Conservation (phyloP, 306 rosid genomes). For the Boehmeria nivea region DNA sequence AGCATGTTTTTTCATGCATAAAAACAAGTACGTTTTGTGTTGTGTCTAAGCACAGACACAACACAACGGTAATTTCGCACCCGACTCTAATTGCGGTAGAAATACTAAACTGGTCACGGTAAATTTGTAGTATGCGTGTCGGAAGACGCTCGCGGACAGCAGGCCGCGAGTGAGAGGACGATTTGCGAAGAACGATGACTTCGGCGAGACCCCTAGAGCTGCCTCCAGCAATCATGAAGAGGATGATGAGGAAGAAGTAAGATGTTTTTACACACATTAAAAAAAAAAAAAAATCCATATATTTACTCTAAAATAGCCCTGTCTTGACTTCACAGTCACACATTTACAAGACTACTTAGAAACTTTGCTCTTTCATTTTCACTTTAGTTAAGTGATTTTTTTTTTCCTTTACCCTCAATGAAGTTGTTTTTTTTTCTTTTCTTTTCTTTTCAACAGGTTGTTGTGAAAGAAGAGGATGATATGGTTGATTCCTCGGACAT, state of each 20-base stretch:
- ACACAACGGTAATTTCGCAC: no score
- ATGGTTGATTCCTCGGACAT: constrained; percentile 96
- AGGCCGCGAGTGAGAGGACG: constrained; percentile 96
- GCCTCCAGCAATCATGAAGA: constrained; percentile 66
- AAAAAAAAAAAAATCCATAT: no score
- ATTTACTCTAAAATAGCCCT: no score
- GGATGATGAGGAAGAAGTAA: constrained; percentile 85
- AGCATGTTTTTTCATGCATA: background rate
- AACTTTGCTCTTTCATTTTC: no score
- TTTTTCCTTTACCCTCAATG: no score
- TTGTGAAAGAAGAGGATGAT: constrained; percentile 87
- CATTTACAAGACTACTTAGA: no score
- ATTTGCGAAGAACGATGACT: constrained; percentile 93
- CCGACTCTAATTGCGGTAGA: no score
- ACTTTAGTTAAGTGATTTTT: no score
- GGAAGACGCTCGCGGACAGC: constrained; percentile 93
- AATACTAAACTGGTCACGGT: no score
- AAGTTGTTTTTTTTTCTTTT: background rate
- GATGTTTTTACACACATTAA: no score
- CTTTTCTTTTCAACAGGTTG: constrained; percentile 45
- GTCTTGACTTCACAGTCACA: no score
- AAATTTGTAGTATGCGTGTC: constrained; percentile 82
- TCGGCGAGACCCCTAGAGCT: constrained; percentile 59
- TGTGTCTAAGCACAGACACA: background rate
- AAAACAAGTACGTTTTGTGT: background rate